phyloP scores from a whole-genome alignment of 495 filamentous ascomycete genomes.

The Hypoxylon intermedium region DNA sequence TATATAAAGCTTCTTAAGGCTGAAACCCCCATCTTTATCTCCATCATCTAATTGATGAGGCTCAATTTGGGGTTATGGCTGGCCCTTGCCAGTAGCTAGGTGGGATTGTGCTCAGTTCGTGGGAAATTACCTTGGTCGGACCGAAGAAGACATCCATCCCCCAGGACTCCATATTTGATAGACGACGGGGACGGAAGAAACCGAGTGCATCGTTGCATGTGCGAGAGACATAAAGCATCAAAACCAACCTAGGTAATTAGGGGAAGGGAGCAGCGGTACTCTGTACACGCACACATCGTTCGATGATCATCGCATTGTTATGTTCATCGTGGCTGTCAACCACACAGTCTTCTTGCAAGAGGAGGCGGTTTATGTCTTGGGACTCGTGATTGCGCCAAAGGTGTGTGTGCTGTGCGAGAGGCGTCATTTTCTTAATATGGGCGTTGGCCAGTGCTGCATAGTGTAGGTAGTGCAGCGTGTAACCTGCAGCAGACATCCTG shows the following conservation, averaged over 20 bases:
- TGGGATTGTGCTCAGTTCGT: slow-evolving; percentile 25
- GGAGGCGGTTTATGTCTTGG: no score
- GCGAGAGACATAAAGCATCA: slow-evolving; percentile 4
- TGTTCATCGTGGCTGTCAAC: slow-evolving; percentile 5
- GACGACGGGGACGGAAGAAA: slow-evolving; percentile 24
- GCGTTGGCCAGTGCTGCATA: slow-evolving; percentile 16
- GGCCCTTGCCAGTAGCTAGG: slow-evolving; percentile 13
- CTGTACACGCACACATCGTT: slow-evolving; percentile 21
- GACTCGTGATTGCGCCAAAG: no score
- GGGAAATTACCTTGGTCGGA: slow-evolving; percentile 34
- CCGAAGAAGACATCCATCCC: slow-evolving; percentile 24
- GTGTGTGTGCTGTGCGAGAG: slow-evolving; percentile 6
- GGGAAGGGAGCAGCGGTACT: slow-evolving; percentile 8
- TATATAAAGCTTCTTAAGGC: slow-evolving; percentile 39
- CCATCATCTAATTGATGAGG: slow-evolving; percentile 27
- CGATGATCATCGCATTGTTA: slow-evolving; percentile 36
- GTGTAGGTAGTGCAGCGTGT: slow-evolving; percentile 10
- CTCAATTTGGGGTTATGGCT: slow-evolving; percentile 37
- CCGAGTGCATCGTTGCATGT: slow-evolving; percentile 28
- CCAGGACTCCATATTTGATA: slow-evolving; percentile 28
- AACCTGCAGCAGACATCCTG: slow-evolving; percentile 19
- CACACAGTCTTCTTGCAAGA: neutral
- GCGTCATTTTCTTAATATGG: slow-evolving; percentile 26
- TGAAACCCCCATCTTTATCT: slow-evolving; percentile 31
- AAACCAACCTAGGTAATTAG: slow-evolving; percentile 12